Percentiles rank a stretch among this genome's conserved stretches.
phyloP scores from a whole-genome alignment of 768 basidiomycete species.

The Inosperma sp. region DNA sequence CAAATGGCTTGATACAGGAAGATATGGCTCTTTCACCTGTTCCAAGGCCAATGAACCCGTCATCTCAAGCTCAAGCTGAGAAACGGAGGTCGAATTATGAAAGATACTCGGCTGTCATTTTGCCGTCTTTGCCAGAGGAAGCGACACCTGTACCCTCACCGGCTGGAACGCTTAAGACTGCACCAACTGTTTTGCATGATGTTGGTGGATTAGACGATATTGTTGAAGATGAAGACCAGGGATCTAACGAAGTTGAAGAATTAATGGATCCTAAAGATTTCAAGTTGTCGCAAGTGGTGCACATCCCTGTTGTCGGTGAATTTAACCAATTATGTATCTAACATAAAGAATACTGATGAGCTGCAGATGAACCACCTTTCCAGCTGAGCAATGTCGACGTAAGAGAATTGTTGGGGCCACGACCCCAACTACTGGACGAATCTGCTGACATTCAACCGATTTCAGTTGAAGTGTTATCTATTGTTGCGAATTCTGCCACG shows the following conservation, averaged over 20 bases:
- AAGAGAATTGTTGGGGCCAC: slow-evolving; percentile 37
- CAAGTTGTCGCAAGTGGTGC: no score
- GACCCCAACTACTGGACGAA: slow-evolving; percentile 15
- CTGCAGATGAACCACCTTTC: slow-evolving; percentile 37
- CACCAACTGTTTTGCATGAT: neutral
- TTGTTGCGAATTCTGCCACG: slow-evolving; percentile 48
- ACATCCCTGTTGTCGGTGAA: no score
- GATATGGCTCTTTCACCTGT: slow-evolving; percentile 13
- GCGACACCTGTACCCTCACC: slow-evolving; percentile 55
- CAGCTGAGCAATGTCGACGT: slow-evolving; percentile 49
- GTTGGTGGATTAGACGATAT: neutral
- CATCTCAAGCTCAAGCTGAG: slow-evolving; percentile 39
- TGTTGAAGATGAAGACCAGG: slow-evolving; percentile 29
- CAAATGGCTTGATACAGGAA: neutral
- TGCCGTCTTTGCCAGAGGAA: slow-evolving; percentile 69
- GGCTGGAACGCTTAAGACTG: slow-evolving; percentile 39
- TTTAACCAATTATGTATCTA: no score
- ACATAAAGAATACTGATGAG: no score
- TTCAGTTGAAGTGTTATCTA: slow-evolving; percentile 67
- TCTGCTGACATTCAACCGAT: slow-evolving; percentile 46
- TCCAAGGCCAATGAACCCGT: slow-evolving; percentile 19
- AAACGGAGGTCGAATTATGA: slow-evolving; percentile 66
- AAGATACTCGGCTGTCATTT: slow-evolving; percentile 53
- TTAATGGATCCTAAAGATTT: no score
- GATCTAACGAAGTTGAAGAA: no score